phyloP scores from a whole-genome alignment of 2,329 filamentous ascomycete genomes.

The Talaromyces atroroseus region DNA sequence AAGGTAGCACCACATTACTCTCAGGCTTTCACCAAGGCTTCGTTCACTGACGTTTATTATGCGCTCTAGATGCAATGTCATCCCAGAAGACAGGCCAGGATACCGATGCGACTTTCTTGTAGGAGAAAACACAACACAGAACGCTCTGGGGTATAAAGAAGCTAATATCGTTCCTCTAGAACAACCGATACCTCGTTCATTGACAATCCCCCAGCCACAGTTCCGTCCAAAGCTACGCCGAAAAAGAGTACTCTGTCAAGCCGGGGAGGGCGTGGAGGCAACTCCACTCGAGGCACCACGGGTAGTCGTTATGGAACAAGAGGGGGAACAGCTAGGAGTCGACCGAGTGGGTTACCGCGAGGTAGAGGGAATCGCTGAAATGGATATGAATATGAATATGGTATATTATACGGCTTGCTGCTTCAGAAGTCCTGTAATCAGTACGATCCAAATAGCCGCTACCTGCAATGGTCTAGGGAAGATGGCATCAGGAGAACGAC shows the following conservation, averaged over 20 bases:
- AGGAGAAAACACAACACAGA: conserved; percentile 29
- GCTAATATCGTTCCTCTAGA: conserved; percentile 40
- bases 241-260: conserved; percentile 24
- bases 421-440: not conserved
- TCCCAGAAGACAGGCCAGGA: conserved; percentile 41
- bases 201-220: conserved; percentile 63
- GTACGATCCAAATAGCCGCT: not conserved
- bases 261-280: conserved; percentile 20
- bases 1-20: conserved; percentile 29
- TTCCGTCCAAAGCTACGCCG: conserved; percentile 43
- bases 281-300: conserved; percentile 24
- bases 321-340: conserved; percentile 27
- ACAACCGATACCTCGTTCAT: conserved; percentile 90
- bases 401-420: not conserved
- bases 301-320: conserved; percentile 33
- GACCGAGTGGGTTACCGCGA: conserved; percentile 35
- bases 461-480: not conserved
- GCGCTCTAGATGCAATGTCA: conserved; percentile 26
- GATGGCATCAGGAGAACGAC: not conserved
- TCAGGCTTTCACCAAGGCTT: not conserved
- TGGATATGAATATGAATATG: not conserved
- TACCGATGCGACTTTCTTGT: conserved; percentile 80
- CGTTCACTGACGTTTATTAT: conserved; percentile 13
- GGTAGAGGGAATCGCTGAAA: conserved; percentile 35
- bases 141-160: not conserved